phyloP scores from a whole-genome alignment of 176 grass and related monocot species.

The Oryza rufipogon region DNA sequence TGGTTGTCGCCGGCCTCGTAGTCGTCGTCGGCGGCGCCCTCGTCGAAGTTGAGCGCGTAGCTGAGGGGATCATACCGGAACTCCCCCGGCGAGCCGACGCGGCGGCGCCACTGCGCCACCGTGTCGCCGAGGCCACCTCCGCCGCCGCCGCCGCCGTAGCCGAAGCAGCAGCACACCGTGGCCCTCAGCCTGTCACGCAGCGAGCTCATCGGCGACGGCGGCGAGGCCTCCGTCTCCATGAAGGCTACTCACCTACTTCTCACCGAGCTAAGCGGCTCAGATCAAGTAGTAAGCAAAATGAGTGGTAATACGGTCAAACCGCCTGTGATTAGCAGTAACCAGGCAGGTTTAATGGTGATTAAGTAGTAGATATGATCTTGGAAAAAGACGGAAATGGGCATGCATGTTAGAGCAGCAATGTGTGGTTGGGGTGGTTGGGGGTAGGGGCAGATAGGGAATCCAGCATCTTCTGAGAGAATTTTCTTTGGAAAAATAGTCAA shows the following conservation, averaged over 20 bases:
- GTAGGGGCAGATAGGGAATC: not conserved
- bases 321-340: not conserved
- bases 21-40: constrained; percentile 38
- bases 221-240: constrained; percentile 32
- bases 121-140: not conserved
- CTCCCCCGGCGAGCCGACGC: constrained; percentile 30
- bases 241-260: not conserved
- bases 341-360: not conserved
- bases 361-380: not conserved
- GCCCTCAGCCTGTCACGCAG: constrained; percentile 44
- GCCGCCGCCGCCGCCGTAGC: not conserved
- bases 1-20: not conserved
- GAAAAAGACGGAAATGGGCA: constrained; percentile 16
- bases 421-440: not conserved
- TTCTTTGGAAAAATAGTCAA: not conserved
- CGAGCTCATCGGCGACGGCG: constrained; percentile 22
- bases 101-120: constrained; percentile 24
- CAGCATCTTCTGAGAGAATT: no score
- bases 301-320: not conserved
- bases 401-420: not conserved
- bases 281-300: not conserved
- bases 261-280: no score
- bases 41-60: constrained; percentile 90
- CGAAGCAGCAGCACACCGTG: constrained; percentile 62
- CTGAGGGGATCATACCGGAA: constrained; percentile 90